Base-by-base conservation (phyloP, 192 early-diverging fungal genomes). In the Entomortierella parvispora region DNA sequence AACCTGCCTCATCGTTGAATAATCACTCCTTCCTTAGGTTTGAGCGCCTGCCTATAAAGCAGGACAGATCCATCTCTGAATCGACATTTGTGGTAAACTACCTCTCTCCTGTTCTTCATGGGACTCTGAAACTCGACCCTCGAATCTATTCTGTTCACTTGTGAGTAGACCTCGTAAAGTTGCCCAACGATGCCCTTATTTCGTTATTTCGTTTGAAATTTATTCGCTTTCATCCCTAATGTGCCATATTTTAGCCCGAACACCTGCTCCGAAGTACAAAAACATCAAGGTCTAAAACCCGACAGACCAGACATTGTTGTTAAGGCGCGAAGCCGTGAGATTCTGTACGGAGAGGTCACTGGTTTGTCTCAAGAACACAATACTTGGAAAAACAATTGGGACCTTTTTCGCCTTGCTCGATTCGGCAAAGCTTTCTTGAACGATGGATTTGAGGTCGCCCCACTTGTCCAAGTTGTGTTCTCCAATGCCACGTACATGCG, bases 401-500 rank as follows among this genome's bases (percentile, higher is more conserved):
- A 66, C 34, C 23, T 34, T 6, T 66, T 56, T 23, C 65, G 55
- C 32, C 55, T 67, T 47, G 65, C 65, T 1, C 4, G 65, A 4
- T 42, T 46, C 40, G 58, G 58, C 31, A 69, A 69, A 22, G 67
- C 67, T 31, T 61, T 69, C 23, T 6, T 69, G 3, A 51, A 69
- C 43, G 12, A 42, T 45, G 67, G 67, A 0, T 26, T 17, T 44
- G 42, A 61, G 20, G 22, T 37, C 0, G 67, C 43, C 6, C 67
- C 67, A 52, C 29, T 69, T 18, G 26, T 69, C 6, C 67, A 69
- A 31, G 28, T 68, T 28, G 49, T 69, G 25, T 69, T 54, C 32
- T 11, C 14, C 57, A 69, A 42, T 54, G 67, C 40, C 10, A 69
- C 58, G 5, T 61, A 40, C 58, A 69, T 69, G 67, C 67, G 67